Evolutionary conservation across 352 stramenopile species (phyloP), one percentile per base, ranked within the genome.

Genomic region (Halophytophthora batemanensis): DNA sequence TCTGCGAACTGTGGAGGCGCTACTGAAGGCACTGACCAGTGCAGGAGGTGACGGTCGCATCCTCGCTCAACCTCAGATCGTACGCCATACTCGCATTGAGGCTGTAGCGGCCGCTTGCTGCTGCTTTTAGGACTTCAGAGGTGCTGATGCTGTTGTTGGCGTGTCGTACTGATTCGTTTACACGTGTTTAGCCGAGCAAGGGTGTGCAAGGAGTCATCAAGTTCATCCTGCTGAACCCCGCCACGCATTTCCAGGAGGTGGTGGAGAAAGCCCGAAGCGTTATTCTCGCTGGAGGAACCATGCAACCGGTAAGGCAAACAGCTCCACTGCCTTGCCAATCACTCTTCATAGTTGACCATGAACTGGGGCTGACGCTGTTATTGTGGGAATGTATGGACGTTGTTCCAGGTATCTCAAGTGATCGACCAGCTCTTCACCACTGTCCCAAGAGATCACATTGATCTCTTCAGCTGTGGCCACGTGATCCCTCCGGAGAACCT

Each of bases 381-480:
- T n/a, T 18, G 53, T 53, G 48, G 33, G 12, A 19, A 13, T 36
- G n/a, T 17, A 5, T 50, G 6, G 43, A 18, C 40, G 40, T 49
- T 14, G 3, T 45, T 13, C 2, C 22, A 94, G 84, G 72, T 97
- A 74, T 82, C 82, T 36, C 67, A 95, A 98, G 83, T 99, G n/a
- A 84, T 97, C 39, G 77, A 85, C 31, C 89, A 98, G 54, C 76
- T 99, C 1, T 98, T 99, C 48, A 80, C 88, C 17, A 71, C 71
- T 8, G 47, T 97, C 0, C 64, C 77, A n/a, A 52, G 45, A 22
- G 56, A 76, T 35, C 50, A 71, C 1, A 81, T 99, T n/a, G 86
- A 96, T 50, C 64, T 97, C 2, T 99, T 99, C 70, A 98, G 95
- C 1, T 99, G 96, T 56, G 95, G 93, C n/a, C 97, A 99, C 66